These are phyloP conservation scores for Phyllosticta citriasiana DNA, from an alignment of 2,329 filamentous ascomycete species.

Conservation along the genomic window DNA sequence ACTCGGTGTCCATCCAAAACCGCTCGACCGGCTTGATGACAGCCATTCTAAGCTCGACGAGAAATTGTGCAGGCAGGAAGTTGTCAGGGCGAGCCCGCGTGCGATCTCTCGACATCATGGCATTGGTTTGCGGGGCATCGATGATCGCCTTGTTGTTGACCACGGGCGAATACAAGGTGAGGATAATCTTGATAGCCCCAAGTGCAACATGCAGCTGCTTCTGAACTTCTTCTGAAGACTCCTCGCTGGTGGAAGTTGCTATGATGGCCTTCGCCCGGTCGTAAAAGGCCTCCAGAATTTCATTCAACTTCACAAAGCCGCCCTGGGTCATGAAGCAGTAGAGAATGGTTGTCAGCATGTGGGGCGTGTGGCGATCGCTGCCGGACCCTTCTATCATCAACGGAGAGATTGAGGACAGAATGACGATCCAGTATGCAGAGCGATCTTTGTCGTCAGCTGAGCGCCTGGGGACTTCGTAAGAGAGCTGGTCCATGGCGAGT, in stretches of 20 bases:
- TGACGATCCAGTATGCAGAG: conserved; percentile 73
- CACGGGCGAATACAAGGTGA: conserved; percentile 70
- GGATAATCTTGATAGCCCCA: conserved; percentile 66
- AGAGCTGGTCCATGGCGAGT: conserved; percentile 58
- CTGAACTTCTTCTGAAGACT: conserved; percentile 34
- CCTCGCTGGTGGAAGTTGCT: conserved; percentile 30
- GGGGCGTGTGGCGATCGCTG: conserved; percentile 24
- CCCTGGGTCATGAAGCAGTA: conserved; percentile 75
- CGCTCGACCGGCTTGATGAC: conserved; percentile 66
- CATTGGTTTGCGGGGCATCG: conserved; percentile 59
- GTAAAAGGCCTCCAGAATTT: conserved; percentile 60
- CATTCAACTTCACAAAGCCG: conserved; percentile 64
- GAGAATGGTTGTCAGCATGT: conserved; percentile 59
- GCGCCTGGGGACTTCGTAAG: conserved; percentile 36
- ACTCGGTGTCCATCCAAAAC: conserved; percentile 69
- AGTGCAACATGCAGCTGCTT: conserved; percentile 38
- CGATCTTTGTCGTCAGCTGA: conserved; percentile 48
- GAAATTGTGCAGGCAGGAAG: conserved; percentile 62
- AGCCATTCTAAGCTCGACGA: conserved; percentile 75
- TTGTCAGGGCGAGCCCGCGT: conserved; percentile 49
- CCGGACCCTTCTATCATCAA: conserved; percentile 60
- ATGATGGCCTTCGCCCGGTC: conserved; percentile 44
- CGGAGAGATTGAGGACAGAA: conserved; percentile 67
- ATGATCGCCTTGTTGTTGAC: conserved; percentile 67
- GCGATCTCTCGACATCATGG: conserved; percentile 44